Conservation (phyloP, 306 rosid species). For the Vigna unguiculata region DNA sequence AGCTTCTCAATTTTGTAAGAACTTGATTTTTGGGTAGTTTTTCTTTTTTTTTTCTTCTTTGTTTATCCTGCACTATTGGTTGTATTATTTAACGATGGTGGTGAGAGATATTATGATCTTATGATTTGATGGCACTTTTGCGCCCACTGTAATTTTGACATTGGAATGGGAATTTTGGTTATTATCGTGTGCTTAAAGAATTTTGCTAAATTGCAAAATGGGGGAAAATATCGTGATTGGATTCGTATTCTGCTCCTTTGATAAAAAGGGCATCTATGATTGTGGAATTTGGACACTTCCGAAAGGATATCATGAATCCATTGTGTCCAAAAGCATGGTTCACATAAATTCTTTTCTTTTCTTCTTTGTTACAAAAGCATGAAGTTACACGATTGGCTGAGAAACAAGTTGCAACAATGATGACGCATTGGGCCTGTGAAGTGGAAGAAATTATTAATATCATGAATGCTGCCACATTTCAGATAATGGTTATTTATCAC, state of each 20-base stretch:
- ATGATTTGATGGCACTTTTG: not conserved
- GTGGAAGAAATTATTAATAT: not conserved
- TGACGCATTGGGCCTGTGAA: not conserved
- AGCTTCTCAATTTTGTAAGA: slow-evolving; percentile 31
- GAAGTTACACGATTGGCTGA: not conserved
- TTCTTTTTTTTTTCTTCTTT: not conserved
- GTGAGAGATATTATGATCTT: slow-evolving; percentile 12
- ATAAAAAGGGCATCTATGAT: not conserved
- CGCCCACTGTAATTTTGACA: not conserved
- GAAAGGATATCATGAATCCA: slow-evolving; percentile 13
- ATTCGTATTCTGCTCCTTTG: not conserved
- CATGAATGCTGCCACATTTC: no score
- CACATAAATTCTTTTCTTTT: not conserved
- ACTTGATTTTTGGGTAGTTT: not conserved
- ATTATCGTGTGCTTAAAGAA: not conserved
- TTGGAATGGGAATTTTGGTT: not conserved
- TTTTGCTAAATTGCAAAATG: not conserved
- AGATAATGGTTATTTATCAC: no score
- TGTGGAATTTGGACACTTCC: not conserved
- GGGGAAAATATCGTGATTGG: not conserved
- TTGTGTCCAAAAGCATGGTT: slow-evolving; percentile 1
- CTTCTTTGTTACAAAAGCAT: not conserved
- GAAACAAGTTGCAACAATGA: not conserved
- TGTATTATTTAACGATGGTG: not conserved
- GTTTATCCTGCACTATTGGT: not conserved